Percentiles rank a stretch among this genome's conserved stretches.
phyloP scores from a whole-genome alignment of 2,329 filamentous ascomycete genomes.

The Tolypocladium album region DNA sequence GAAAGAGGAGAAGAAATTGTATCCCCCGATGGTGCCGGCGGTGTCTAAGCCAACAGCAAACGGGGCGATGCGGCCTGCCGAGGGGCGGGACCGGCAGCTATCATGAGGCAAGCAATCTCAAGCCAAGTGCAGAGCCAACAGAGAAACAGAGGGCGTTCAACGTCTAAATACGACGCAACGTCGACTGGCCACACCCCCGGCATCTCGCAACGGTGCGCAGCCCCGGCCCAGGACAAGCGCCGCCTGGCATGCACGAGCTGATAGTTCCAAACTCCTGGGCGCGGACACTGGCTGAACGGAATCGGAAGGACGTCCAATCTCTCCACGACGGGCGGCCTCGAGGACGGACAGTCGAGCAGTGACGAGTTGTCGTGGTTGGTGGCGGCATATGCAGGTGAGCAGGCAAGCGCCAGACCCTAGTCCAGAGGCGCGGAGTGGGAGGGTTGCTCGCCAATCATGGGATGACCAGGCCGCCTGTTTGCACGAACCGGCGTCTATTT shows the following conservation, averaged over 20 bases:
- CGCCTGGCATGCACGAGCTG: constrained; percentile 19
- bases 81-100: background rate
- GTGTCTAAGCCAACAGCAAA: background rate
- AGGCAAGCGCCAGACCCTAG: constrained; percentile 16
- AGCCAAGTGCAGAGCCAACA: background rate
- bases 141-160: background rate
- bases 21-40: background rate
- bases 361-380: background rate
- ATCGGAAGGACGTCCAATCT: background rate
- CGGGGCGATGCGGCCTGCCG: background rate
- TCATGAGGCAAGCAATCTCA: background rate
- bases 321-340: background rate
- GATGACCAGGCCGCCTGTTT: constrained; percentile 16
- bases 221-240: constrained; percentile 12
- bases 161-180: constrained; percentile 1
- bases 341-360: background rate
- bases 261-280: constrained; percentile 1
- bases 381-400: constrained; percentile 1
- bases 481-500: constrained; percentile 18
- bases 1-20: background rate
- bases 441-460: constrained; percentile 16
- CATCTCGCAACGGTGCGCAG: constrained; percentile 1
- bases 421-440: background rate
- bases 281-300: background rate
- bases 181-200: constrained; percentile 1